Percentiles rank a stretch among this genome's conserved stretches.
Evolutionary conservation across 331 rosid species (phyloP).

Genomic region (Pyrus hybrid): DNA sequence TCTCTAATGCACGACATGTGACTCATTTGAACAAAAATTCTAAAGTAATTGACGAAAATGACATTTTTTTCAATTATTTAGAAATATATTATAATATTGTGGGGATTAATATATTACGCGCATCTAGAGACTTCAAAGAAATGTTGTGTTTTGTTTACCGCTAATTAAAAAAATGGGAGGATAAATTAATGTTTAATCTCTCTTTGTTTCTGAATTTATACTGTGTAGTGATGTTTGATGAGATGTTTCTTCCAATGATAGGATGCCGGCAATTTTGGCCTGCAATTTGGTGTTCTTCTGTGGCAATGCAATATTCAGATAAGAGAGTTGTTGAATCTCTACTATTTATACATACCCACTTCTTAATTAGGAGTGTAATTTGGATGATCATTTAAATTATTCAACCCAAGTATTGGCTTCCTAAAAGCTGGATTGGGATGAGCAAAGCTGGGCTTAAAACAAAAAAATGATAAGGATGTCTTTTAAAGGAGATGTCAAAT

Average conservation of each 20-base stretch:
- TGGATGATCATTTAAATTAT: background rate
- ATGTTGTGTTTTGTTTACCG: background rate
- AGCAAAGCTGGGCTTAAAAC: too few species aligned
- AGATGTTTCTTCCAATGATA: background rate
- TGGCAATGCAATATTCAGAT: too few species aligned
- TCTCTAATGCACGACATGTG: fast-evolving
- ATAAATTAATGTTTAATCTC: background rate
- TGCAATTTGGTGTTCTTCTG: background rate
- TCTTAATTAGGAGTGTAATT: background rate
- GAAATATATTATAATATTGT: background rate
- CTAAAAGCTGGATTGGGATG: too few species aligned
- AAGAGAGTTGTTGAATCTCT: background rate
- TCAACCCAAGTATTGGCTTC: background rate
- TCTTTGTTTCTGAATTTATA: background rate
- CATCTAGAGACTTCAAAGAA: conserved; percentile 9
- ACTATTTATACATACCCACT: background rate
- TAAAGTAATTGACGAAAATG: too few species aligned
- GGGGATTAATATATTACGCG: too few species aligned
- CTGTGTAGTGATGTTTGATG: background rate
- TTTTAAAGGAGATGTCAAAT: too few species aligned
- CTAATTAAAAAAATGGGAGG: background rate
- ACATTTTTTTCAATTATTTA: background rate
- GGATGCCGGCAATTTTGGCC: background rate
- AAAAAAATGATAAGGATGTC: too few species aligned
- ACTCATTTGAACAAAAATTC: too few species aligned